phyloP scores from a whole-genome alignment of 352 stramenopile species.

The Globisporangium okanoganense region DNA sequence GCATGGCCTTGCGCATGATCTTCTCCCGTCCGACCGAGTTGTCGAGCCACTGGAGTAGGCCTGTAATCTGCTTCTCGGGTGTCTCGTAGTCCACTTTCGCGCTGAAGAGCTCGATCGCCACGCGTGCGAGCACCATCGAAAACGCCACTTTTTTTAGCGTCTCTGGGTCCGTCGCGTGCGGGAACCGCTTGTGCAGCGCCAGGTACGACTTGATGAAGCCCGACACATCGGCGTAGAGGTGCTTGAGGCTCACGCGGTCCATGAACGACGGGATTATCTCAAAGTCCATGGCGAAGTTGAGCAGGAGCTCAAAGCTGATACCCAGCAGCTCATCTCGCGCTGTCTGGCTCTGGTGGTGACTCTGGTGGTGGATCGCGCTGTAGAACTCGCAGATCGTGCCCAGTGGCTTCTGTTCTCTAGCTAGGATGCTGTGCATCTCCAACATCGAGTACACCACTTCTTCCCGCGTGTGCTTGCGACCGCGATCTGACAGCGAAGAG shows the following conservation, averaged over 20 bases:
- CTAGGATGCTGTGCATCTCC: conserved; percentile 66
- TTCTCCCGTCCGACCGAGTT: conserved; percentile 68
- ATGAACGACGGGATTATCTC: conserved; percentile 80
- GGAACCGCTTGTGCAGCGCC: conserved; percentile 47
- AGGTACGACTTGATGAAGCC: conserved; percentile 64
- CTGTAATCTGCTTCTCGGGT: conserved; percentile 63
- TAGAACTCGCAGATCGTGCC: conserved; percentile 76
- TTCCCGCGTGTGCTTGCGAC: conserved; percentile 35
- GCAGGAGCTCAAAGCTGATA: conserved; percentile 57
- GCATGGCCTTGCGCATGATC: conserved; percentile 55
- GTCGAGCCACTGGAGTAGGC: conserved; percentile 72
- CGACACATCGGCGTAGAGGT: conserved; percentile 57
- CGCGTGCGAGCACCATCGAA: conserved; percentile 48
- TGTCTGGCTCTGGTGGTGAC: not conserved
- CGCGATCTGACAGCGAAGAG: conserved; percentile 6
- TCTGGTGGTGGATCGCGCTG: conserved; percentile 35
- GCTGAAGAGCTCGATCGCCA: conserved; percentile 71
- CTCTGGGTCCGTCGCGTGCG: conserved; percentile 48
- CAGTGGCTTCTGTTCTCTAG: conserved; percentile 61
- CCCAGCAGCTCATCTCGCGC: conserved; percentile 49
- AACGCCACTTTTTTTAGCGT: conserved; percentile 74
- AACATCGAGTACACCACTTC: conserved; percentile 74
- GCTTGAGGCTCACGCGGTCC: conserved; percentile 71
- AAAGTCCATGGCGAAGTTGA: conserved; percentile 78
- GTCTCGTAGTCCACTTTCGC: conserved; percentile 66